Evolutionary conservation across 768 basidiomycete genomes (phyloP), one percentile per base, ranked within the genome.

Genomic region (Rhizopogon vinicolor): DNA sequence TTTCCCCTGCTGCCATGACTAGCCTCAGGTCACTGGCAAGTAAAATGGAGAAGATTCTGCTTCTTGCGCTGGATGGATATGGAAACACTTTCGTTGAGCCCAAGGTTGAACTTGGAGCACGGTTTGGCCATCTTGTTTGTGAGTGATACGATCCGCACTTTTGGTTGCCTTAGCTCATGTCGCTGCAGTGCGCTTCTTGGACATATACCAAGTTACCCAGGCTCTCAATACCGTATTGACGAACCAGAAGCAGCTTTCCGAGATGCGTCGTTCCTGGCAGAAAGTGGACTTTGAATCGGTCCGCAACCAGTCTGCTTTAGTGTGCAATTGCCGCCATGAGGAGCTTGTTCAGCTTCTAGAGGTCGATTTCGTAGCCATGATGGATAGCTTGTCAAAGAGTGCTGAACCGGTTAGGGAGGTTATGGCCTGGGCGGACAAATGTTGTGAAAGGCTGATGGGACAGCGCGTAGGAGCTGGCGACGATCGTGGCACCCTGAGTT

Each of bases 271-370:
- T 54, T 91, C 92, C 22, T 94, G 93, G 91, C 77, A 81, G 58
- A 89, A 89, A 69, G 83, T 94, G 43, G 90, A 94, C 66, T 93
- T 94, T 61, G 91, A 93, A 68, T 91, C 89, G 29, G 90, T 94
- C 53, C 83, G 91, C 58, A 93, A 94, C 64, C 92, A 94, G 65
- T 91, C 89, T n/a, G 92, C 92, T 16, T 74, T 94, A 63, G 92
- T 93, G 29, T 93, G 91, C 79, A 93, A 93, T 66, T 93, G 92
- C 68, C 87, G 92, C 48, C 91, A 93, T 61, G 92, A 93, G 70
- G 90, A 93, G 63, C 79, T 94, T 49, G 82, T 90, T 41, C 90
- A 93, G 62, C 78, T 93, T 46, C 71, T 94, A 46, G 91, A 93
- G 67, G 86, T 89, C 53, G 89, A 93, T 68, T 92, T 92, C 67